Conservation (phyloP, 352 stramenopile species). For the Phytophthora syringae region DNA sequence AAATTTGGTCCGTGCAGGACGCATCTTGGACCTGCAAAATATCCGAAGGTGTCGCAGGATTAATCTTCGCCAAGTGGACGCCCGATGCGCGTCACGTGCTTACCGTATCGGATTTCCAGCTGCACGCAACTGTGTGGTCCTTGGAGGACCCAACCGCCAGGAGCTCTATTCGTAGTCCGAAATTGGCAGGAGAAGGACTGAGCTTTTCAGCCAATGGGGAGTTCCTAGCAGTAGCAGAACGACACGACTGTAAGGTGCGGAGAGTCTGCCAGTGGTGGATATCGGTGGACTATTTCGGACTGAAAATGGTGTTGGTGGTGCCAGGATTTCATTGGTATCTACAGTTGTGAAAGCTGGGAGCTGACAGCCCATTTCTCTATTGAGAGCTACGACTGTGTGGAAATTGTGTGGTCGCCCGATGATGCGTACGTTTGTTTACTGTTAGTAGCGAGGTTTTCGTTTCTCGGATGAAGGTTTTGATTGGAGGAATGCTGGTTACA, state of each 20-base stretch:
- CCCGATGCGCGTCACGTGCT: constrained; percentile 74
- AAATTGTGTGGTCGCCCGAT: constrained; percentile 74
- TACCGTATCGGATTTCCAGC: constrained; percentile 86
- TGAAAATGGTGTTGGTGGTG: not conserved
- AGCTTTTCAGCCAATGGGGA: constrained; percentile 64
- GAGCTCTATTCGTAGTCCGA: constrained; percentile 70
- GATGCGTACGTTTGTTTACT: constrained; percentile 55
- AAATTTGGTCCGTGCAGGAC: constrained; percentile 78
- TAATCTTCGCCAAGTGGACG: constrained; percentile 59
- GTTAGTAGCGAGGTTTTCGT: not conserved
- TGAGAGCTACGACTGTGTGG: constrained; percentile 83
- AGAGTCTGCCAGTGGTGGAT: not conserved
- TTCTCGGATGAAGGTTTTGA: not conserved
- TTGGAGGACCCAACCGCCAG: constrained; percentile 61
- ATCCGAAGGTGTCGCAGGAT: constrained; percentile 71
- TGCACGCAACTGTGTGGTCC: constrained; percentile 86
- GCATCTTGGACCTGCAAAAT: constrained; percentile 77
- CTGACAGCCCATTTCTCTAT: constrained; percentile 71
- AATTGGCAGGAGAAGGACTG: constrained; percentile 71
- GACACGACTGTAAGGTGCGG: constrained; percentile 77
- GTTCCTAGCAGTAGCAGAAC: constrained; percentile 73
- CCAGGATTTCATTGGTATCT: constrained; percentile 80
- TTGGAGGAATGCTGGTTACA: constrained; percentile 2
- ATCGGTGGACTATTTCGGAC: not conserved
- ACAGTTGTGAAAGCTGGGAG: constrained; percentile 79